Conservation (phyloP, 2,329 filamentous ascomycete genomes). For the Colletotrichum melonis region DNA sequence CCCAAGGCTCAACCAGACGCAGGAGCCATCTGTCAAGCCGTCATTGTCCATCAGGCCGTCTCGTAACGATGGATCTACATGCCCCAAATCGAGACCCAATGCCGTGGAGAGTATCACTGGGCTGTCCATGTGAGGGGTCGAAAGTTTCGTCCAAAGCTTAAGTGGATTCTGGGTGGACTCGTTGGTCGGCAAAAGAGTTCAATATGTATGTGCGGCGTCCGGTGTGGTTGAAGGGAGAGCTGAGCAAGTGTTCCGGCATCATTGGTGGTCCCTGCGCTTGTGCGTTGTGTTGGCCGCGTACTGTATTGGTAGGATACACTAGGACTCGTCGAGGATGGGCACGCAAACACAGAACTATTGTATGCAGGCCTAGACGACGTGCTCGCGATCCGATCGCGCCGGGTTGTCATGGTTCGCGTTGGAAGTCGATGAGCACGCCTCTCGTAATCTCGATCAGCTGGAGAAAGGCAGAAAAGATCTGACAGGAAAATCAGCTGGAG, state of each 20-base stretch:
- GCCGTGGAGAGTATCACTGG: neutral
- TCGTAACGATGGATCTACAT: neutral
- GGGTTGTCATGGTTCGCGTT: neutral
- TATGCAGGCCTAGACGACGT: neutral
- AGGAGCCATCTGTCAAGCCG: neutral
- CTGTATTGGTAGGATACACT: neutral
- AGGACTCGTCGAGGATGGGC: neutral
- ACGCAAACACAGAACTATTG: neutral
- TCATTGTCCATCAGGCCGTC: neutral
- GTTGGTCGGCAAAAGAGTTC: neutral
- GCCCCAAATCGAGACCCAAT: neutral
- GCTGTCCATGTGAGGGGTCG: neutral
- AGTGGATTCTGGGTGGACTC: neutral
- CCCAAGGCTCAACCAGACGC: neutral
- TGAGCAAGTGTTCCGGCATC: no score
- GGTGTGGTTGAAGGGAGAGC: neutral
- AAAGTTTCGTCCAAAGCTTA: slow-evolving; percentile 4
- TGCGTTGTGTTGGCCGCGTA: no score
- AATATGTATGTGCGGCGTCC: slow-evolving; percentile 5
- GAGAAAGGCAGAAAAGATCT: neutral
- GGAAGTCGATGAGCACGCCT: neutral
- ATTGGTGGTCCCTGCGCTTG: neutral
- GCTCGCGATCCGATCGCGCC: neutral
- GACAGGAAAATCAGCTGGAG: neutral
- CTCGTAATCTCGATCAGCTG: slow-evolving; percentile 11